Conservation (phyloP, 768 basidiomycete species). For the Rhizopogon vinicolor region DNA sequence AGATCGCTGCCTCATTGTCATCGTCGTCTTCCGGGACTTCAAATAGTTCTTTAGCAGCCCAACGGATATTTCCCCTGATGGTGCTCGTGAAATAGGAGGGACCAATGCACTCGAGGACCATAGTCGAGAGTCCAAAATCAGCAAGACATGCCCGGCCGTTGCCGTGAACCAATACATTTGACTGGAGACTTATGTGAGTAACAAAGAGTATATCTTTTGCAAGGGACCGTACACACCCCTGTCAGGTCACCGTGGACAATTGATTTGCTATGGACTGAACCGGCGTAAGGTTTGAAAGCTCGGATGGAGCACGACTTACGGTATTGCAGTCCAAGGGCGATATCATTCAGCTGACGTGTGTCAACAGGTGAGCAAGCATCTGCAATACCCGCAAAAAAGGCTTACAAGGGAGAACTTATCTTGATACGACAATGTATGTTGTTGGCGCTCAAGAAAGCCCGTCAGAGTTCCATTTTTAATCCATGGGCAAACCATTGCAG, state of each 20-base stretch:
- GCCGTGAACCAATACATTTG: slow-evolving; percentile 30
- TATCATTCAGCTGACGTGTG: too few species aligned
- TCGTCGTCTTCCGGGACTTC: slow-evolving; percentile 2
- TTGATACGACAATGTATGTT: neutral
- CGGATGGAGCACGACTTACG: neutral
- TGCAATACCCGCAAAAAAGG: too few species aligned
- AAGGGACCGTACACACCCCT: neutral
- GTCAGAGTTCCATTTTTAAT: slow-evolving; percentile 10
- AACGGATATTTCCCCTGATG: slow-evolving; percentile 34
- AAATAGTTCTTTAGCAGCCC: slow-evolving; percentile 38
- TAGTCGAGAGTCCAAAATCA: slow-evolving; percentile 24
- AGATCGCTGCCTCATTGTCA: too few species aligned
- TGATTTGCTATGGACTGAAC: neutral
- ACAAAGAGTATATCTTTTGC: neutral
- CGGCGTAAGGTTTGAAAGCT: neutral
- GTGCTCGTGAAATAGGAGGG: slow-evolving; percentile 18
- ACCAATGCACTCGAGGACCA: slow-evolving; percentile 29
- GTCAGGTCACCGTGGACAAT: slow-evolving; percentile 3
- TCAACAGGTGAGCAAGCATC: too few species aligned
- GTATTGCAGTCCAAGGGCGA: too few species aligned
- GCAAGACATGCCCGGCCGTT: too few species aligned
- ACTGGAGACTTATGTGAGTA: neutral
- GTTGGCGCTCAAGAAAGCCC: slow-evolving; percentile 6
- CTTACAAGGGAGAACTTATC: slow-evolving; percentile 14
- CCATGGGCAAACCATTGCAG: slow-evolving; percentile 18